phyloP scores from a whole-genome alignment of 2,329 filamentous ascomycete species.

The Aspergillus sp. region DNA sequence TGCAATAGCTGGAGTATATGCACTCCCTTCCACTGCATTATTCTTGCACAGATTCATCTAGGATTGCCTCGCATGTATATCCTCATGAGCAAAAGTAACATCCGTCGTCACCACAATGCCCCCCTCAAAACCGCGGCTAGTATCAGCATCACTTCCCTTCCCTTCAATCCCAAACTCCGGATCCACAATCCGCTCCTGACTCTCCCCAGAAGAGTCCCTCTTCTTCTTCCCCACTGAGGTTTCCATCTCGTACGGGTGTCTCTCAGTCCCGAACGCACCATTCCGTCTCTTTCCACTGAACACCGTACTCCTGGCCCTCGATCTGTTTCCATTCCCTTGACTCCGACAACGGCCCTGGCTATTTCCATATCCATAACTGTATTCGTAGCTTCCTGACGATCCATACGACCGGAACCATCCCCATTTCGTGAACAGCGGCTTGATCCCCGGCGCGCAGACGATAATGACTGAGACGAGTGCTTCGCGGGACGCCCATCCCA shows the following conservation, averaged over 20 bases:
- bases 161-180: neutral
- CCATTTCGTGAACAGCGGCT: slow-evolving; percentile 12
- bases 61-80: neutral
- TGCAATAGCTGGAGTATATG: no score
- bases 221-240: neutral
- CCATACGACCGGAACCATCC: slow-evolving; percentile 10
- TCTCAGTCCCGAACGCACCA: neutral
- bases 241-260: slow-evolving; percentile 10
- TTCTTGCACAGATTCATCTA: neutral
- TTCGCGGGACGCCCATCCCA: slow-evolving; percentile 21
- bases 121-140: neutral
- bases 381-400: neutral
- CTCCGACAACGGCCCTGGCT: neutral
- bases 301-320: neutral
- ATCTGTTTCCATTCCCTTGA: neutral
- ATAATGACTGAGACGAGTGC: slow-evolving; percentile 17
- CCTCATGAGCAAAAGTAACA: slow-evolving; percentile 11
- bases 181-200: slow-evolving; percentile 15
- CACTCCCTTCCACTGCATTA: no score
- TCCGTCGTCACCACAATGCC: slow-evolving; percentile 15
- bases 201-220: slow-evolving; percentile 6
- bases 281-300: slow-evolving; percentile 1
- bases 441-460: slow-evolving; percentile 19
- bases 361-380: neutral
- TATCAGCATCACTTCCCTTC: neutral